Evolutionary conservation across 2,329 filamentous ascomycete species (phyloP), one percentile per base, ranked within the genome.

Genomic region (Pestalotiopsis sp.): DNA sequence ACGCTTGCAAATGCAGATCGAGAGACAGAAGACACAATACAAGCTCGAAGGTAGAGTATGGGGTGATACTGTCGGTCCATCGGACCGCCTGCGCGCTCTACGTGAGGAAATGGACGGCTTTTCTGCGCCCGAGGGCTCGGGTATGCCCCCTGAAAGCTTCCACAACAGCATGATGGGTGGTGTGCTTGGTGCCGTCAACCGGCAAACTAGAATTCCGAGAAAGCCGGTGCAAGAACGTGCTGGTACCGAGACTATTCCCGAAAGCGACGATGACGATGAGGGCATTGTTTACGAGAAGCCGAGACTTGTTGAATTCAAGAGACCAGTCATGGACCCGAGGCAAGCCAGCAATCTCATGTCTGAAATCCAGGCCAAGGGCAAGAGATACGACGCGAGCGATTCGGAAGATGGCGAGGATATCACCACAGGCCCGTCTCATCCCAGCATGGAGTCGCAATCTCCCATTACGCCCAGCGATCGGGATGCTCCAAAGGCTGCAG

Each of bases 1-100:
- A 77, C 91, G 95, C 66, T 87, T 99, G 68, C 95, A 97, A 80
- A 97, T 93, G 85, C 96, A 98, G 81, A 89, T 99, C 57, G 95
- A 98, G 83, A 88, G 96, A 72, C 95, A 97, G 72, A 98, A 98
- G 87, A 98, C 96, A 0, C 95, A 98, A 78, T 97, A 94, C 81
- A 98, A 98, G 81, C 89, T 99, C 39, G 96, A 98, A 81, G 96
- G 96, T 73, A 93, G 93, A 79, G 91, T 94, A 9, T 97, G 95
- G 92, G 91, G 91, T 71, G 93, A 97, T 71, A 84, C 88, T 65
- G 87, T 92, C 72, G 93, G 93, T 45, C 95, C 96, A 13, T 98
- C 94, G 59, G 96, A 99, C 81, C 91, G 95, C 75, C 85, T 99
- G 69, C 92, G 96, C 72, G 95, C 97, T 72, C 86, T 98, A 64